Percentiles rank a stretch among this genome's conserved stretches.
Conservation (phyloP, 2,329 filamentous ascomycete species). For the Fusarium beomiforme region DNA sequence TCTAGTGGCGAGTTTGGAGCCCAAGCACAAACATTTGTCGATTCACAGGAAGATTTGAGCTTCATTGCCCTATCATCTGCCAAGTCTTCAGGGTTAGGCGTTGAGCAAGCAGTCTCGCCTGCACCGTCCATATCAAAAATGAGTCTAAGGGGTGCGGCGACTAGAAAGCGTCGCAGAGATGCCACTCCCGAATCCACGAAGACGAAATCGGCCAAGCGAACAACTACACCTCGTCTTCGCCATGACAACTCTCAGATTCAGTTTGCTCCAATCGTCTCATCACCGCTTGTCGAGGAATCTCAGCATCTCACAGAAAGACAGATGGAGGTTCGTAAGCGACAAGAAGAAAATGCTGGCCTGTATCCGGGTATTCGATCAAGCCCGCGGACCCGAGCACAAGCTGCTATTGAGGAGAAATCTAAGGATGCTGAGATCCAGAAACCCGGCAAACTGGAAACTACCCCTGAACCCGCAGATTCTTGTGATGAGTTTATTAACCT, state of each 20-base stretch:
- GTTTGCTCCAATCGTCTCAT: slow-evolving; percentile 74
- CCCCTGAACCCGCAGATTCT: slow-evolving; percentile 57
- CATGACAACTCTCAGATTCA: slow-evolving; percentile 87
- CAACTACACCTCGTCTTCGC: slow-evolving; percentile 64
- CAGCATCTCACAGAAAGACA: slow-evolving; percentile 83
- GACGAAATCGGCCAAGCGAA: slow-evolving; percentile 41
- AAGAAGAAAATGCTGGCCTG: slow-evolving; percentile 71
- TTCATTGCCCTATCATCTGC: slow-evolving; percentile 46
- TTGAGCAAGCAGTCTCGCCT: slow-evolving; percentile 22
- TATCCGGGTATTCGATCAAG: slow-evolving; percentile 75
- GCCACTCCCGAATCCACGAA: slow-evolving; percentile 40
- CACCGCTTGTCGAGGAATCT: slow-evolving; percentile 65
- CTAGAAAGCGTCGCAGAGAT: slow-evolving; percentile 45
- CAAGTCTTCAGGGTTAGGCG: slow-evolving; percentile 43
- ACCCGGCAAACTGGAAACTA: slow-evolving; percentile 48
- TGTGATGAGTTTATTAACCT: slow-evolving; percentile 66
- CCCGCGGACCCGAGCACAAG: slow-evolving; percentile 39
- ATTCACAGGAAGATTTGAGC: slow-evolving; percentile 60
- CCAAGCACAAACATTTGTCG: slow-evolving; percentile 55
- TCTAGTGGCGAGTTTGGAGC: slow-evolving; percentile 52
- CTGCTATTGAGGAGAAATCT: slow-evolving; percentile 23
- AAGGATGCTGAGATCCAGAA: slow-evolving; percentile 18
- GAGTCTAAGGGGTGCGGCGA: slow-evolving; percentile 33
- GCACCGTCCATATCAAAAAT: slow-evolving; percentile 26
- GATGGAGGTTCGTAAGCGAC: slow-evolving; percentile 78